A percentile compares a stretch with the other conserved stretches of the same genome.
These are phyloP conservation scores for Meyerozyma athensensis DNA, from an alignment of 1,139 yeast species.

Conservation along the genomic window DNA sequence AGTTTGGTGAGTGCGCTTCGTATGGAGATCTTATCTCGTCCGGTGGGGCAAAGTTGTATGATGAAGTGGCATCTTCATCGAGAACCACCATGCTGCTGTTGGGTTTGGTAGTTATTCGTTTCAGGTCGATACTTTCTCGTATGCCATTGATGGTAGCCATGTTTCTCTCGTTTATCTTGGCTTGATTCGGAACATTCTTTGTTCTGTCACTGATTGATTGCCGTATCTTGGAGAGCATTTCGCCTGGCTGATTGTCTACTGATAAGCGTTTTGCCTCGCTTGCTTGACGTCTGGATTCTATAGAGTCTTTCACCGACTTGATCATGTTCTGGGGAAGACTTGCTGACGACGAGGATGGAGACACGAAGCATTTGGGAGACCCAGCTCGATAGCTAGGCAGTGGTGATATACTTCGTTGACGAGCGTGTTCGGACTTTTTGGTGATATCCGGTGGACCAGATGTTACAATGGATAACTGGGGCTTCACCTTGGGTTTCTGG, in stretches of 20 bases:
- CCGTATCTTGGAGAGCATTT: slow-evolving; percentile 17
- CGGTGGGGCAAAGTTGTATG: background rate
- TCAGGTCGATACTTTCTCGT: slow-evolving; percentile 18
- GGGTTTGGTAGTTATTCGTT: slow-evolving; percentile 8
- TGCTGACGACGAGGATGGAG: background rate
- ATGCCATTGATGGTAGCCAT: slow-evolving; percentile 17
- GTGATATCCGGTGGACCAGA: slow-evolving; percentile 2
- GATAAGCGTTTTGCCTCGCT: slow-evolving; percentile 11
- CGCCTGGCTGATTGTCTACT: slow-evolving; percentile 11
- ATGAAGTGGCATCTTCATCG: background rate
- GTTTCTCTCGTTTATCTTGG: slow-evolving; percentile 11
- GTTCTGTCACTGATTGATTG: slow-evolving; percentile 15
- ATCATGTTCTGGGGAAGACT: slow-evolving; percentile 13
- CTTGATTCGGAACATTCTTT: slow-evolving; percentile 7
- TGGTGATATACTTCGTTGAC: background rate
- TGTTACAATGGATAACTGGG: background rate
- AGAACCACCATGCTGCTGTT: slow-evolving; percentile 3
- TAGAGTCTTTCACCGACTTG: slow-evolving; percentile 11
- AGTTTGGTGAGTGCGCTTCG: slow-evolving; percentile 7
- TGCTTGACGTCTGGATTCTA: slow-evolving; percentile 12
- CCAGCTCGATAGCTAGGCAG: background rate
- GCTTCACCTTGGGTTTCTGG: background rate
- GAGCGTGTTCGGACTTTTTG: background rate
- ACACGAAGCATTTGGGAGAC: background rate
- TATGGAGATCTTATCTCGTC: background rate